Percentiles rank a stretch among this genome's conserved stretches.
Evolutionary conservation across 1,284 basidiomycete genomes (phyloP).

Genomic region (Sparassis latifolia): DNA sequence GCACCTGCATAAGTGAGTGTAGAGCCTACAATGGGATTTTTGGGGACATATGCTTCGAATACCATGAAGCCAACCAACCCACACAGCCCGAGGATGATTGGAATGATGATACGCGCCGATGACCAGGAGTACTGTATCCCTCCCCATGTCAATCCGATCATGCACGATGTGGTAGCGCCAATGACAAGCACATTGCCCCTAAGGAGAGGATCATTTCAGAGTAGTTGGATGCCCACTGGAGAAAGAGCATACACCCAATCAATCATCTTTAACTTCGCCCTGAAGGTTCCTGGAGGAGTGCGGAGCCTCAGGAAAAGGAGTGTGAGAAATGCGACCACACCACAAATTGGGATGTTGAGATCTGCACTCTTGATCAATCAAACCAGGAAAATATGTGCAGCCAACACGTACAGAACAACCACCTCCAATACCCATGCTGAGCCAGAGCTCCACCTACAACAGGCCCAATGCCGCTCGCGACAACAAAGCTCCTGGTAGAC

Average conservation of each 20-base stretch:
- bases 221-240: background rate
- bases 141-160: conserved; percentile 18
- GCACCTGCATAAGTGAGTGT: too few species aligned
- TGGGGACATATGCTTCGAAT: conserved; percentile 9
- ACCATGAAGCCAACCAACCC: conserved; percentile 13
- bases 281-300: conserved; percentile 21
- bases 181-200: conserved; percentile 18
- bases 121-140: conserved; percentile 13
- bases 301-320: conserved; percentile 14
- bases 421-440: conserved; percentile 14
- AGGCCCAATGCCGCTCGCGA: conserved; percentile 9
- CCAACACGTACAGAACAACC: conserved; percentile 20
- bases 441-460: conserved; percentile 13
- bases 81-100: conserved; percentile 15
- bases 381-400: too few species aligned
- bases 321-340: conserved; percentile 9
- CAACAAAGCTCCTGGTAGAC: conserved; percentile 5
- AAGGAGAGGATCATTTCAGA: background rate
- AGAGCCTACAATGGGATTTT: background rate
- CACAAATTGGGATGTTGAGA: conserved; percentile 15
- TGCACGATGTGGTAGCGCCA: conserved; percentile 9
- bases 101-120: conserved; percentile 11
- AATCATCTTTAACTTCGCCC: conserved; percentile 23
- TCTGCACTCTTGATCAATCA: conserved; percentile 2
- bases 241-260: conserved; percentile 28